Percentiles rank a stretch among this genome's conserved stretches.
These are phyloP conservation scores for Fusarium sp. DNA, from an alignment of 2,329 filamentous ascomycete genomes.

Conservation along the genomic window DNA sequence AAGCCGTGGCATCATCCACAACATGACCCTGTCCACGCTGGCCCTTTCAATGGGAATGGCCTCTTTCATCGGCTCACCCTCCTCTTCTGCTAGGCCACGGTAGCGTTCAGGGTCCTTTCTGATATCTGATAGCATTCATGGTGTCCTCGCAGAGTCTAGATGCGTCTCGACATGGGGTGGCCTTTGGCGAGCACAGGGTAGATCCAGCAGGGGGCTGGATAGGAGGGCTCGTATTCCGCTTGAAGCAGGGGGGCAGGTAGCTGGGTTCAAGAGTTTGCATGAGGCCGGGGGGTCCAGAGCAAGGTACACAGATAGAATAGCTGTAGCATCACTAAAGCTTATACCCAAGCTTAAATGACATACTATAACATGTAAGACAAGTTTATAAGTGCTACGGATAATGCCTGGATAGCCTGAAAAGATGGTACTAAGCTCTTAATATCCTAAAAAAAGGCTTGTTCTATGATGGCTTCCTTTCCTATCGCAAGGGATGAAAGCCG, in stretches of 20 bases:
- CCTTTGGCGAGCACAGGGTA: neutral
- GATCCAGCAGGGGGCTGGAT: neutral
- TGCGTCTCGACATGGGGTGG: neutral
- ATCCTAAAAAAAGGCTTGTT: neutral
- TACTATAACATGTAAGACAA: neutral
- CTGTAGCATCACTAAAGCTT: neutral
- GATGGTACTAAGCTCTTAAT: neutral
- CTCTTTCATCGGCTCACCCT: neutral
- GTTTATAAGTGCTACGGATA: neutral
- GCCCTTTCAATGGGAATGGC: neutral
- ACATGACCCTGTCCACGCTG: neutral
- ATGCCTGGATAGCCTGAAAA: neutral
- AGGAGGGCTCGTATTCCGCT: neutral
- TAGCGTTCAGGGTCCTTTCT: neutral
- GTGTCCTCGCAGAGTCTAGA: neutral
- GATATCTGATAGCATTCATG: neutral
- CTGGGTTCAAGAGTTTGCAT: neutral
- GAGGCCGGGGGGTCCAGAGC: neutral
- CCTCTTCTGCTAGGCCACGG: neutral
- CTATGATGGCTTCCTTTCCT: neutral
- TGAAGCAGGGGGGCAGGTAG: neutral
- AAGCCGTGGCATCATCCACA: neutral
- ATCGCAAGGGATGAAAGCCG: neutral
- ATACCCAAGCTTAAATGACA: neutral
- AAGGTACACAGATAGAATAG: neutral